Evolutionary conservation across 495 filamentous ascomycete species (phyloP), one percentile per base, ranked within the genome.

Genomic region (Talaromyces wortmannii): DNA sequence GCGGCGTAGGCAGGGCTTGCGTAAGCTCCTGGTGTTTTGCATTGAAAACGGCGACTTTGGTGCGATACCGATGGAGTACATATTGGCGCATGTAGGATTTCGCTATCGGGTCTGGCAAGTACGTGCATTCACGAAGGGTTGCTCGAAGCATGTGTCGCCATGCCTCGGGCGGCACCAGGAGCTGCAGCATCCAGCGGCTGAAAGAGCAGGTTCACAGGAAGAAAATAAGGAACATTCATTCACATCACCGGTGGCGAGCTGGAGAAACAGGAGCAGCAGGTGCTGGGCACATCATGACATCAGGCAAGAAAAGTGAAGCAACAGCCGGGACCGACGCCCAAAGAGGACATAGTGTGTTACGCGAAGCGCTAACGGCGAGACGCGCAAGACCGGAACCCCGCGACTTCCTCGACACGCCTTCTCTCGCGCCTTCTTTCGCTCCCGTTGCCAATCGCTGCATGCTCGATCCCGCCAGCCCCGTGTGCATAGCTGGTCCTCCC

Each of bases 81-180:
- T 85, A 73, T 15, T 74, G 58, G 57, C 75, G 73, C 59, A 88
- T 69, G 63, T 81, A 86, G 18, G 62, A 60, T 43, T 85, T 83
- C 30, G 87, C 87, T 49, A 80, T 63, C 4, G 83, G 71, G 64
- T 91, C 88, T 11, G 91, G 91, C 23, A 98, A 83, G 65, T 96
- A 95, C 55, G 86, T 83, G 23, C 83, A 81, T 75, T 96, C 87
- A 58, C 92, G 89, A 47, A 97, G 84, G 6, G 95, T 78, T 36
- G 85, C 82, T 32, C 94, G 85, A 59, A 87, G 83, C 31, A 94
- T 70, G 64, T 87, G 83, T 31, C 81, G 73, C 82, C 73, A 59
- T 78, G 77, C 53, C 61, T 64, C 36, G 23, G 53, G 54, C 48
- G 46, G 31, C 48, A 31, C 47, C 13, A 55, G 45, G 17, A 43